Evolutionary conservation across 1,139 yeast genomes (phyloP).

Genomic region (Taiozyma sp.): DNA sequence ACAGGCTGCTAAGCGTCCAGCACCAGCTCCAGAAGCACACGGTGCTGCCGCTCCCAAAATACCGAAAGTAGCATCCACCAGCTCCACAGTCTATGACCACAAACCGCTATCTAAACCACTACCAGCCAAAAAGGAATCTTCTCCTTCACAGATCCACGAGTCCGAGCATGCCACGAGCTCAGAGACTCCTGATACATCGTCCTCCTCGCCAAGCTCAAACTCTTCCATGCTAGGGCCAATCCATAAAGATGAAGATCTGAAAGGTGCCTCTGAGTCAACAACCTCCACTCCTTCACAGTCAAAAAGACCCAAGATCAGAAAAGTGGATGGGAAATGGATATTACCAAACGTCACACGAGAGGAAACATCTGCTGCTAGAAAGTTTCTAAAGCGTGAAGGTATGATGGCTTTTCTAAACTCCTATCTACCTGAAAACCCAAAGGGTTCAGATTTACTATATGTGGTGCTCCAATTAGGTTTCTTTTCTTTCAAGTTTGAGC

Average conservation of each 20-base stretch:
- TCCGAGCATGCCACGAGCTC: neutral
- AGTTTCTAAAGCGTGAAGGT: slow-evolving; percentile 57
- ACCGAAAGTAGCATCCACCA: neutral
- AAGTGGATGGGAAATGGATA: slow-evolving; percentile 27
- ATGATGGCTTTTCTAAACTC: slow-evolving; percentile 49
- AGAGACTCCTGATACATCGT: neutral
- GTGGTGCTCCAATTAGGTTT: slow-evolving; percentile 19
- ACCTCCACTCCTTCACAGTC: neutral
- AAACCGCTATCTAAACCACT: neutral
- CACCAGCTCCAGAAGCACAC: neutral
- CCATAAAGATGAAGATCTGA: neutral
- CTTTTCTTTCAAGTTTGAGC: slow-evolving; percentile 18
- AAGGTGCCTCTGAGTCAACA: neutral
- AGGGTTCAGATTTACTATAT: slow-evolving; percentile 30
- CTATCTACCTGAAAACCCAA: slow-evolving; percentile 55
- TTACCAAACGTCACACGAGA: slow-evolving; percentile 34
- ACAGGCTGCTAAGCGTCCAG: neutral
- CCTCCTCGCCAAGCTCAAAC: neutral
- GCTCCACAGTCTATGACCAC: neutral
- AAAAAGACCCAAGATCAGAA: slow-evolving; percentile 9
- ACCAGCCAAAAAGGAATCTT: neutral
- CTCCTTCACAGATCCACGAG: neutral
- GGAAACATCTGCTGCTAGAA: slow-evolving; percentile 45
- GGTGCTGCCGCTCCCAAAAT: neutral
- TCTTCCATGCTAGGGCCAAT: neutral